Evolutionary conservation across 108 stramenopile species (phyloP), one percentile per base, ranked within the genome.

Genomic region (Heterococcus sp.): DNA sequence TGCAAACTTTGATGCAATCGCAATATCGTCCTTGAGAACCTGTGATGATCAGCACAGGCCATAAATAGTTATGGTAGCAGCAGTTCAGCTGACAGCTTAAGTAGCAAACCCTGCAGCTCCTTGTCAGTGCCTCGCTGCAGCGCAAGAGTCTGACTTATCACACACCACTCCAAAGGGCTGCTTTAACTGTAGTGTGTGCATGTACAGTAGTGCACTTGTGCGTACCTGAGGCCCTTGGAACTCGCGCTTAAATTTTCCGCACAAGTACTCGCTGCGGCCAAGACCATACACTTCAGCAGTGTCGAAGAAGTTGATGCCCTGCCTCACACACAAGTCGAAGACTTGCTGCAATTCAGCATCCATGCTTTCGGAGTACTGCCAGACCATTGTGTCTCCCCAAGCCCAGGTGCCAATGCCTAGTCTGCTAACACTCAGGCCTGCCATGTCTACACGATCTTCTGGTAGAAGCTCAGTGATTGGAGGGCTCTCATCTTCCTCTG

Each of bases 221-320:
- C 46, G 21, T 58, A 58, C 46, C 46, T 58, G 8, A 37, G 29
- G 0, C 37, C 79, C 79, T 39, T 69, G 38, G 37, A 82, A 74
- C 39, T 82, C 74, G 8, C 75, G 34, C 68, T 75, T 32, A 58
- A 83, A 85, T 35, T 76, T 83, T 3, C 77, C 91, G 63, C 91
- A 76, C 30, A 94, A 75, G n/a, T 78, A 71, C 75, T 94, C 93
- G 1, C 87, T 88, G 35, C 93, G 76, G 32, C 93, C 93, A 4
- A 92, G 30, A 4, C 93, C 93, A 75, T 94, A 94, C 2, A 94
- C 71, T 76, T 94, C 93, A 30, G 93, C 93, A 28, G 92, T 93
- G 88, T 94, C 93, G 68, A 94, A 87, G 31, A 94, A 85, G 37
- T 82, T 82, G n/a, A 82, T 66, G 1, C 81, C 81, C n/a, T 46